Percentiles rank a stretch among this genome's conserved stretches.
Evolutionary conservation across 306 rosid genomes (phyloP).

Genomic region (cucumber (Cucumis sativus)): DNA sequence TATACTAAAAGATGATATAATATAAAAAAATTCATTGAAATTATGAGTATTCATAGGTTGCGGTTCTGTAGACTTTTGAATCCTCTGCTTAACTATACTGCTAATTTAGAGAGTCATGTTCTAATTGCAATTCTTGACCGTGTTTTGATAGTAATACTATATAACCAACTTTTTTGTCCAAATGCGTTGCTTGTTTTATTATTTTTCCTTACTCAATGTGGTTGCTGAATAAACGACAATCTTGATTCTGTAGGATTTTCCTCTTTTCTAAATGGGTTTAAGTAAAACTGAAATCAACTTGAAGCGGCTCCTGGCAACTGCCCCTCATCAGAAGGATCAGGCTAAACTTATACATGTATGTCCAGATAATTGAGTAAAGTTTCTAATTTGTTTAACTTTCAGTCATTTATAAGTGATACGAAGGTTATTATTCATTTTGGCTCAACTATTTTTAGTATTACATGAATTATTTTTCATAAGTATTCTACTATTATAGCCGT

Average conservation of each 20-base stretch:
- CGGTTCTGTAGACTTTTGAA: background rate
- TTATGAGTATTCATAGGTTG: background rate
- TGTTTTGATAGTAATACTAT: background rate
- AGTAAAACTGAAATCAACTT: slow-evolving; percentile 80
- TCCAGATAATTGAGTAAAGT: background rate
- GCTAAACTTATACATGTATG: slow-evolving; percentile 81
- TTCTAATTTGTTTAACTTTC: background rate
- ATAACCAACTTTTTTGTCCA: background rate
- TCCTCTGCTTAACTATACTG: background rate
- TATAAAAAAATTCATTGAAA: background rate
- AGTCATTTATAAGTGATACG: background rate
- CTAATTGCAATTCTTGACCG: background rate
- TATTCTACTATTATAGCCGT: too few relatives aligned
- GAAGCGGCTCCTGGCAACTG: slow-evolving; percentile 71
- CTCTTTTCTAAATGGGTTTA: slow-evolving; percentile 37
- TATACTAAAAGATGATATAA: too few relatives aligned
- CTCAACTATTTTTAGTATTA: background rate
- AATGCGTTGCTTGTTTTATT: background rate
- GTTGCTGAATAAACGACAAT: background rate
- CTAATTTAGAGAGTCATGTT: background rate
- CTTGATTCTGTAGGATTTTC: slow-evolving; percentile 17
- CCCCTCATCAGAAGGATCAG: slow-evolving; percentile 76
- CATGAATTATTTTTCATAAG: background rate
- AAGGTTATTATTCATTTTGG: background rate
- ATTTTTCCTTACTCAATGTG: background rate